Conservation (phyloP, 352 stramenopile genomes). For the Sclerospora graminicola region DNA sequence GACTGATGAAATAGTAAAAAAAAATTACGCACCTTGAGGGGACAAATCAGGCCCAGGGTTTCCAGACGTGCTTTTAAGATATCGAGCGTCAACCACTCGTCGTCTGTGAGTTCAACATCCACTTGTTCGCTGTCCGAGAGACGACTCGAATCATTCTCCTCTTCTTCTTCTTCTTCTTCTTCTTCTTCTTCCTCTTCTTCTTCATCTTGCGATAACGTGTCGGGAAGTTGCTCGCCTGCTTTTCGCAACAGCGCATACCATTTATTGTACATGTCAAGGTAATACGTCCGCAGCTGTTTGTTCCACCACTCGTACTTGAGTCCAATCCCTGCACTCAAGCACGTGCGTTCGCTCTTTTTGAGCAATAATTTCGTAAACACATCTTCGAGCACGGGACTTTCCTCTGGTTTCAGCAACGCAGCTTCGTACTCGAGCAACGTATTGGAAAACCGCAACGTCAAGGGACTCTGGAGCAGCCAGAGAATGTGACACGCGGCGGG, state of each 20-base stretch:
- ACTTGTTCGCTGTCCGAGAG: constrained; percentile 28
- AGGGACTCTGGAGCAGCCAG: constrained; percentile 69
- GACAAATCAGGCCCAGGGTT: constrained; percentile 37
- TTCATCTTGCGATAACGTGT: constrained; percentile 55
- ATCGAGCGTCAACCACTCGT: constrained; percentile 64
- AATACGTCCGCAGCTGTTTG: constrained; percentile 78
- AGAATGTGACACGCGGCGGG: constrained; percentile 73
- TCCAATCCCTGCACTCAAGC: constrained; percentile 57
- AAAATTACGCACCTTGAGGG: constrained; percentile 30
- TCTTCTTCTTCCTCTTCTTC: no score
- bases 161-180: no score
- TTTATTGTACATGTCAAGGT: constrained; percentile 73
- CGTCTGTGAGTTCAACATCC: constrained; percentile 68
- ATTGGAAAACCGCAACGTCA: constrained; percentile 68
- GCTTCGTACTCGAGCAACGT: constrained; percentile 80
- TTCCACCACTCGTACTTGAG: constrained; percentile 87
- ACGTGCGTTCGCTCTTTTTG: constrained; percentile 74
- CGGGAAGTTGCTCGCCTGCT: constrained; percentile 51
- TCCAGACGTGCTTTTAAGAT: constrained; percentile 49
- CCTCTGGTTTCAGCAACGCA: constrained; percentile 57
- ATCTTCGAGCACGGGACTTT: constrained; percentile 66
- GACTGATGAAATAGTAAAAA: no score
- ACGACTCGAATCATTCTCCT: constrained; percentile 24
- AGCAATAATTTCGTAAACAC: constrained; percentile 81
- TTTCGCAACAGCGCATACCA: constrained; percentile 72